Percentiles rank a stretch among this genome's conserved stretches.
Evolutionary conservation across 1,139 yeast species (phyloP).

Genomic region (Pichia terricola): DNA sequence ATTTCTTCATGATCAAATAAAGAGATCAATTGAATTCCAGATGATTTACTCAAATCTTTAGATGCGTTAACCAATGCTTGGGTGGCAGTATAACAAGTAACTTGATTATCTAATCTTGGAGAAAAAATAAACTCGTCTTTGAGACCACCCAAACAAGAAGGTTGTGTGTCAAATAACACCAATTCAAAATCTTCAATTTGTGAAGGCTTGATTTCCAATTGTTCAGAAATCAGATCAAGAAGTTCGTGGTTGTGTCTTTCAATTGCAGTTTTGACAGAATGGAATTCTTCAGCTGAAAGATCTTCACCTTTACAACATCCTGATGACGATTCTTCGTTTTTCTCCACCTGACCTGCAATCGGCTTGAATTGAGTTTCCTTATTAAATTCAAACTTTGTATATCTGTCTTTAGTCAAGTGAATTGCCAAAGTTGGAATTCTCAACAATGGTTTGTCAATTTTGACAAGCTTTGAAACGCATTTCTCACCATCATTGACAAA

Average conservation of each 20-base stretch:
- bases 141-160: conserved; percentile 75
- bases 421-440: conserved; percentile 90
- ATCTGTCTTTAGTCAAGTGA: conserved; percentile 73
- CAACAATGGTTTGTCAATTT: conserved; percentile 73
- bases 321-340: not conserved
- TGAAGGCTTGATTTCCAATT: conserved; percentile 38
- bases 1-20: conserved; percentile 93
- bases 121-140: conserved; percentile 86
- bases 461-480: conserved; percentile 58
- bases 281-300: conserved; percentile 45
- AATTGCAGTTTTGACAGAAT: conserved; percentile 55
- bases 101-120: conserved; percentile 87
- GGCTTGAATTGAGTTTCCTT: conserved; percentile 83
- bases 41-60: conserved; percentile 31
- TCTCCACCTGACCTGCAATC: conserved; percentile 58
- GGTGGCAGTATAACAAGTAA: conserved; percentile 75
- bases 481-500: conserved; percentile 47
- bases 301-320: conserved; percentile 36
- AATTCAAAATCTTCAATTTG: conserved; percentile 87
- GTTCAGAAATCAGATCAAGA: conserved; percentile 58
- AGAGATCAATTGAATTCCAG: conserved; percentile 62
- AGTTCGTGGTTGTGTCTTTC: conserved; percentile 71
- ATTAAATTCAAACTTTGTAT: conserved; percentile 77
- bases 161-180: conserved; percentile 78
- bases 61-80: conserved; percentile 57